Evolutionary conservation across 2,329 filamentous ascomycete species (phyloP).

Genomic region (Onygenales sp.): DNA sequence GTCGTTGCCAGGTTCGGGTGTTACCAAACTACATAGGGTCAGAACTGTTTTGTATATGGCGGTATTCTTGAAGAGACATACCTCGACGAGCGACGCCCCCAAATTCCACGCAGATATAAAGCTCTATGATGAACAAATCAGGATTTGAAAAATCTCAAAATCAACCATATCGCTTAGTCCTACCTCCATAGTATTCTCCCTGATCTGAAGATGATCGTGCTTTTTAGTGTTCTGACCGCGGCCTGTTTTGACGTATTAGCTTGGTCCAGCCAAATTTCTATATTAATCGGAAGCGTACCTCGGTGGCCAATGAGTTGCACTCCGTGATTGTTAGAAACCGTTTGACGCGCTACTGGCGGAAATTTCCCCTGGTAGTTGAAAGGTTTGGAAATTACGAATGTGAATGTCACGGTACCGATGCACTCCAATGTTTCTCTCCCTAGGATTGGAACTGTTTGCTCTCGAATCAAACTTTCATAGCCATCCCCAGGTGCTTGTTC

Average conservation of each 20-base stretch:
- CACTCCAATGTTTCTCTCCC: conserved; percentile 18
- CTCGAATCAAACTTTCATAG: conserved; percentile 25
- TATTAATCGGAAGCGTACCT: conserved; percentile 13
- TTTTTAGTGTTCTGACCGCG: conserved; percentile 20
- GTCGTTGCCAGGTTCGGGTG: background rate
- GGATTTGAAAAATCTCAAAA: background rate
- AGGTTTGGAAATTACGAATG: conserved; percentile 21
- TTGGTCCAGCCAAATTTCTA: background rate
- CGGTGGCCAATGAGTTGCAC: conserved; percentile 24
- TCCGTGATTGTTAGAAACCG: background rate
- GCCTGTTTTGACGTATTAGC: conserved; percentile 4
- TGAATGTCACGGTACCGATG: conserved; percentile 26
- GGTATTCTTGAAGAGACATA: conserved; percentile 8
- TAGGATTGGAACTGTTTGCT: conserved; percentile 24
- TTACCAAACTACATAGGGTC: conserved; percentile 14
- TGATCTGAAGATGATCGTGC: conserved; percentile 25
- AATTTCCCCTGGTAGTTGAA: conserved; percentile 10
- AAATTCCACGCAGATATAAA: conserved; percentile 25
- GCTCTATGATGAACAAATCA: conserved; percentile 14
- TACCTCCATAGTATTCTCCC: conserved; percentile 30
- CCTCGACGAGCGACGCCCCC: conserved; percentile 28
- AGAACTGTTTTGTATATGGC: background rate
- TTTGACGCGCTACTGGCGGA: background rate
- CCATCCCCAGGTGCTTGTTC: conserved; percentile 16
- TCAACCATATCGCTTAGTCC: background rate